Evolutionary conservation across 345 rosid species (phyloP), one percentile per base, ranked within the genome.

Genomic region (Nasturtium officinale): DNA sequence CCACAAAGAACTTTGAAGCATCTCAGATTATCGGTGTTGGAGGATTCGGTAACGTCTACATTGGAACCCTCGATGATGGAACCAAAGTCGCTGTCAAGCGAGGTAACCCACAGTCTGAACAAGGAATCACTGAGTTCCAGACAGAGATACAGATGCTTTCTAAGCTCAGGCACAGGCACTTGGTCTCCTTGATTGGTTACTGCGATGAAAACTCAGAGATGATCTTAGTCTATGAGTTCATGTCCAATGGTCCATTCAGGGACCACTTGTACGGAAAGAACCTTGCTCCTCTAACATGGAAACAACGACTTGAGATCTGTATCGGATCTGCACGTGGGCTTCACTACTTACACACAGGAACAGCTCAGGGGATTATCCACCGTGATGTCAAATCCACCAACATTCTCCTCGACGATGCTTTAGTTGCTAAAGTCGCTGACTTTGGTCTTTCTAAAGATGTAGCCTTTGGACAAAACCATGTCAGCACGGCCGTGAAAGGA

Each of bases 291-390:
- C 26, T 90, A 73, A 59, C 93, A 6, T 90, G 96, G 96, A 88
- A 88, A 71, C 90, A 88, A 23, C 75, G 96, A 62, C 85, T 90
- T 5, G 96, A 90, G 84, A 88, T 90, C 62, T 80, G 80, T 71
- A 90, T 90, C 18, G 96, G 96, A 8, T 70, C 96, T 9, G 96
- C 96, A 13, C 87, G 93, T 0, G 96, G 96, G 48, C 87, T 87
- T 69, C 96, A 90, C 69, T 90, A 90, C 77, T 74, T 90, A 33
- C 96, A 90, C 78, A 90, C 96, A 0, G 96, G 96, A 13, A 88
- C 96, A n/a, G 91, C 96, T 30, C 96, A 90, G 69, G 96, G 96
- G 33, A 90, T 90, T 72, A 90, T 90, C 65, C 96, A 90, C 67
- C 88, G 96, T 2, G 96, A 90, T 62, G 96, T 90, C 15, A 90